A percentile compares a stretch with the other conserved stretches of the same genome.
Evolutionary conservation across 257 asterid species (phyloP).

Genomic region (Nicotiana sylvestris): DNA sequence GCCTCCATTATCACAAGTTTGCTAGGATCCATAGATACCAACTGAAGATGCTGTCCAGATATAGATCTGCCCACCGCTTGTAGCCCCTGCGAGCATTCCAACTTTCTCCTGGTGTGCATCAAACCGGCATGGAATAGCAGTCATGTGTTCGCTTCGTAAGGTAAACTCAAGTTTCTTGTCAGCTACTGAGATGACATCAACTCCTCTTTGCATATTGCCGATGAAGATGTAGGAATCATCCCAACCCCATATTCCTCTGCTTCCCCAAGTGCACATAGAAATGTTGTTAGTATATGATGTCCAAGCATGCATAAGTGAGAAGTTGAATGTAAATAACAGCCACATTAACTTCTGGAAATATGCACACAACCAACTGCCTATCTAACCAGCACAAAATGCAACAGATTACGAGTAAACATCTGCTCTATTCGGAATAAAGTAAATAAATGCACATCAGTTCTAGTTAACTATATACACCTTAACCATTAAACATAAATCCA

Average conservation of each 20-base stretch:
- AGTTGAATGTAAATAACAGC: background rate
- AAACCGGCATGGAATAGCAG: slow-evolving; percentile 69
- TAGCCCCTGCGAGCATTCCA: slow-evolving; percentile 81
- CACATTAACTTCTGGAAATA: background rate
- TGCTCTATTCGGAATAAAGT: no score
- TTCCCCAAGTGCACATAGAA: slow-evolving; percentile 6
- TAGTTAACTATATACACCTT: no score
- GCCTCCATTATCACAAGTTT: background rate
- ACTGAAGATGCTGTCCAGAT: slow-evolving; percentile 43
- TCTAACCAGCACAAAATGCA: background rate
- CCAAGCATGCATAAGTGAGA: background rate
- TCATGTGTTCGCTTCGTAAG: slow-evolving; percentile 53
- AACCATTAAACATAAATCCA: no score
- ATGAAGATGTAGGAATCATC: slow-evolving; percentile 77
- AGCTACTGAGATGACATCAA: slow-evolving; percentile 53
- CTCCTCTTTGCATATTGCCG: slow-evolving; percentile 76
- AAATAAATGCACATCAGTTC: no score
- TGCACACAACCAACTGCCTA: background rate
- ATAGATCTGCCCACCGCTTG: slow-evolving; percentile 78
- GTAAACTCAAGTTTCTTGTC: slow-evolving; percentile 37
- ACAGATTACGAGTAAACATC: background rate
- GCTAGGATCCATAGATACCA: background rate
- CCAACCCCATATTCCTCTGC: slow-evolving; percentile 97
- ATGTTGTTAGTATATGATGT: background rate
- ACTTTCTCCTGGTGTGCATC: slow-evolving; percentile 48